These are phyloP conservation scores for Ceratobasidium sp. DNA, from an alignment of 1,284 basidiomycete genomes.

Conservation along the genomic window DNA sequence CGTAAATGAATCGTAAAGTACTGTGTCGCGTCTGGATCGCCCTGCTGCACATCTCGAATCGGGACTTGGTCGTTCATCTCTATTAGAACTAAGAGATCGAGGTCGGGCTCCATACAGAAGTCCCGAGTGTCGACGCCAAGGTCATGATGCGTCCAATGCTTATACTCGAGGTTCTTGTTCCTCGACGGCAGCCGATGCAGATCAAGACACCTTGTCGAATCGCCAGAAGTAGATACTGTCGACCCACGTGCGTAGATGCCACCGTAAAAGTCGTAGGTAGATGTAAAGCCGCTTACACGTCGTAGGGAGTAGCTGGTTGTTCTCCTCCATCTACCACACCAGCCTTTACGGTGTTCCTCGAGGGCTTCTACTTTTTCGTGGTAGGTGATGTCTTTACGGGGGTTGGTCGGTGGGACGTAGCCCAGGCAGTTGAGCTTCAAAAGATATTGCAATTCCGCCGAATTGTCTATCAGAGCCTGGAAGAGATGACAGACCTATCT, in stretches of 20 bases:
- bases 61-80: background rate
- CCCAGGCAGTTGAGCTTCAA: constrained; percentile 9
- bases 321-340: background rate
- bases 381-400: constrained; percentile 5
- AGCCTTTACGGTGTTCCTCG: background rate
- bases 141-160: constrained; percentile 25
- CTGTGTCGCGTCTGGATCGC: background rate
- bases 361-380: background rate
- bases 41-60: background rate
- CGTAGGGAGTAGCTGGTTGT: background rate
- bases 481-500: constrained; percentile 22
- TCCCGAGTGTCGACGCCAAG: constrained; percentile 32
- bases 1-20: constrained; percentile 17
- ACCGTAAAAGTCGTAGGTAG: constrained; percentile 35
- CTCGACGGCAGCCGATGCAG: constrained; percentile 25
- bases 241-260: constrained; percentile 29
- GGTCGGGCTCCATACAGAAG: constrained; percentile 28
- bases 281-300: background rate
- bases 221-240: background rate
- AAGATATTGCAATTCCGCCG: constrained; percentile 25
- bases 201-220: constrained; percentile 6
- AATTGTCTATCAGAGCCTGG: constrained; percentile 2
- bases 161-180: constrained; percentile 17
- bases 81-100: constrained; percentile 20
- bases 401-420: constrained; percentile 15